Evolutionary conservation across 768 basidiomycete genomes (phyloP).

Genomic region (Termitomyces sp.): DNA sequence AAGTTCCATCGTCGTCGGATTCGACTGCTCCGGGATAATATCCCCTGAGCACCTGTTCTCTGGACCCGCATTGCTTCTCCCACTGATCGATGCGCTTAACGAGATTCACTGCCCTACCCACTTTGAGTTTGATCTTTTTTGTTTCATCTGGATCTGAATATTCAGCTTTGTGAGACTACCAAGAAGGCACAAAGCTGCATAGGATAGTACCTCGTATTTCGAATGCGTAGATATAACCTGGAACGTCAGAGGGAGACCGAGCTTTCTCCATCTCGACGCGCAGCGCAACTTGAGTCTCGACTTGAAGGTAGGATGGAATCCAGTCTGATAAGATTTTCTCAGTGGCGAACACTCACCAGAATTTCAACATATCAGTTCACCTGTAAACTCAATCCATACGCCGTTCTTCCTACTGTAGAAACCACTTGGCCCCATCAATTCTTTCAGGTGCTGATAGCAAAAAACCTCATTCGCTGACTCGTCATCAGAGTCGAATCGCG

Average conservation of each 20-base stretch:
- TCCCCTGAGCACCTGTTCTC: constrained; percentile 68
- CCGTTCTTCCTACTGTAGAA: constrained; percentile 51
- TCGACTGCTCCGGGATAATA: constrained; percentile 63
- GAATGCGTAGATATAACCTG: constrained; percentile 81
- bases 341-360: neutral
- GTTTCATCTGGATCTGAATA: constrained; percentile 21
- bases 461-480: constrained; percentile 38
- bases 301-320: constrained; percentile 63
- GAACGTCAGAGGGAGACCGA: constrained; percentile 51
- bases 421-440: constrained; percentile 47
- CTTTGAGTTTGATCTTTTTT: constrained; percentile 62
- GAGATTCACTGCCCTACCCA: constrained; percentile 74
- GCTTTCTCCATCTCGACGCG: constrained; percentile 45
- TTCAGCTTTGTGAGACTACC: neutral
- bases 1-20: constrained; percentile 28
- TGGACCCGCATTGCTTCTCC: constrained; percentile 78
- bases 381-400: constrained; percentile 54
- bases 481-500: constrained; percentile 20
- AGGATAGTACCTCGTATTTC: constrained; percentile 61
- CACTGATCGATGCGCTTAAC: constrained; percentile 73
- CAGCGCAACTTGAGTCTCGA: constrained; percentile 54
- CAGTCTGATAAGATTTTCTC: constrained; percentile 43
- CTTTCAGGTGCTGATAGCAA: constrained; percentile 64
- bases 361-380: constrained; percentile 27
- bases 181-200: neutral